These are phyloP conservation scores for Teratosphaeriaceae sp. DNA, from an alignment of 2,329 filamentous ascomycete species.

Conservation along the genomic window DNA sequence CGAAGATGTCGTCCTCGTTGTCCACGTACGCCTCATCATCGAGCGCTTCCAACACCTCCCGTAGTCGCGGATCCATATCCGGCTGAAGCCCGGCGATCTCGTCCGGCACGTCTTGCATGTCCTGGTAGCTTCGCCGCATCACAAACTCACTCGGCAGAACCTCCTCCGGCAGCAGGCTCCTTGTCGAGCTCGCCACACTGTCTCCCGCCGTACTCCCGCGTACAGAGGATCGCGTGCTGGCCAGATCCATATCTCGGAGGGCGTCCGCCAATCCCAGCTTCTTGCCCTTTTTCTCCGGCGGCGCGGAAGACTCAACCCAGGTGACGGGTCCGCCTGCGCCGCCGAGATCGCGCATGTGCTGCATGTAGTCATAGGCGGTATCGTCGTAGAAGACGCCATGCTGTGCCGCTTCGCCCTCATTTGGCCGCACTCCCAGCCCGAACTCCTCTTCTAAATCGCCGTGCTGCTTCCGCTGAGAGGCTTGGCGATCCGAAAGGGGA, in stretches of 20 bases:
- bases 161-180: slow-evolving; percentile 59
- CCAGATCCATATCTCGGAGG: slow-evolving; percentile 51
- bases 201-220: slow-evolving; percentile 25
- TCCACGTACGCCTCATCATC: slow-evolving; percentile 96
- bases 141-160: slow-evolving; percentile 75
- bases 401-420: slow-evolving; percentile 93
- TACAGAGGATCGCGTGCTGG: slow-evolving; percentile 19
- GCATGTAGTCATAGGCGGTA: slow-evolving; percentile 97
- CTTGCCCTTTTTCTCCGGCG: slow-evolving; percentile 57
- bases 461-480: slow-evolving; percentile 43
- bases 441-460: slow-evolving; percentile 71
- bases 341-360: slow-evolving; percentile 85
- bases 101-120: slow-evolving; percentile 89
- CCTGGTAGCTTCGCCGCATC: slow-evolving; percentile 72
- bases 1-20: slow-evolving; percentile 76
- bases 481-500: slow-evolving; percentile 21
- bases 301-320: slow-evolving; percentile 66
- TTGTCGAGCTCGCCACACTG: slow-evolving; percentile 31
- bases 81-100: slow-evolving; percentile 89
- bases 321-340: slow-evolving; percentile 60
- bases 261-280: slow-evolving; percentile 78
- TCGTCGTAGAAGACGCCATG: slow-evolving; percentile 95
- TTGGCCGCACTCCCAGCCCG: slow-evolving; percentile 64
- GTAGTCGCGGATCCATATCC: slow-evolving; percentile 89
- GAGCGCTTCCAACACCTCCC: slow-evolving; percentile 86